These are phyloP conservation scores for Penicillium polonicum DNA, from an alignment of 2,329 filamentous ascomycete genomes.

Conservation along the genomic window DNA sequence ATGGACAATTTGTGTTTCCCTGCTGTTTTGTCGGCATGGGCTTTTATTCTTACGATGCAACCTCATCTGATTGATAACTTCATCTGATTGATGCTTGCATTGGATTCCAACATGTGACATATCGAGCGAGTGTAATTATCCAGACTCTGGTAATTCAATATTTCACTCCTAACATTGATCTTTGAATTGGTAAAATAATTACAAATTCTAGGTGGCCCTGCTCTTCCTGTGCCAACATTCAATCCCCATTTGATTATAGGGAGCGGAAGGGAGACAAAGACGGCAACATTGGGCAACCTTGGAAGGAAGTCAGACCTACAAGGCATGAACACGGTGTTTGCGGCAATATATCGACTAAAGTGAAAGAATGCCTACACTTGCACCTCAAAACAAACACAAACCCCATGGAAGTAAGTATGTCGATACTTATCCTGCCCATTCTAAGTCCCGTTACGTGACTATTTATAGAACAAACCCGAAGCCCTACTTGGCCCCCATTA, in stretches of 20 bases:
- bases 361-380: background rate
- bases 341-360: background rate
- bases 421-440: background rate
- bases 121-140: background rate
- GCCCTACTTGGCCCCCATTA: background rate
- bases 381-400: background rate
- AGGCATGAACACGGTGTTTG: background rate
- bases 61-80: background rate
- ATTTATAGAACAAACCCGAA: background rate
- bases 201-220: background rate
- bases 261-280: background rate
- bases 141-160: background rate
- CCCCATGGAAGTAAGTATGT: background rate
- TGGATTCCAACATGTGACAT: background rate
- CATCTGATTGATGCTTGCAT: background rate
- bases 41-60: background rate
- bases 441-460: background rate
- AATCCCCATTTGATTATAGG: background rate
- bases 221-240: background rate
- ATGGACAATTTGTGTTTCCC: conserved; percentile 5
- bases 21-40: background rate
- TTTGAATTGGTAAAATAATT: background rate
- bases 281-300: background rate
- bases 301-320: background rate
- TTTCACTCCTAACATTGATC: background rate